Base-by-base conservation (phyloP, 2,329 filamentous ascomycete genomes). In the Aspergillus felis region DNA sequence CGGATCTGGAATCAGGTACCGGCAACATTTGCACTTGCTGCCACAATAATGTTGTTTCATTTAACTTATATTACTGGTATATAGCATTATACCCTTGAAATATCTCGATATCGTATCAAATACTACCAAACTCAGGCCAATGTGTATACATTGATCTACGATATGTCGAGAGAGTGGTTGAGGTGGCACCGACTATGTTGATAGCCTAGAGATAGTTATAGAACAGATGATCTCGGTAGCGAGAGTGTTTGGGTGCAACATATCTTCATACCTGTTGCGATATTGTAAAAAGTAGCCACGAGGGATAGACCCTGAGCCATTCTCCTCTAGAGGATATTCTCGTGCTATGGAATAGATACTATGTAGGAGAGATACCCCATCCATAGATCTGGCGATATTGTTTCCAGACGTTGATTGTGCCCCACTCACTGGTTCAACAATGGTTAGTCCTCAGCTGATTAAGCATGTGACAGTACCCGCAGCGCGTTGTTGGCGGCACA, bases 1-100 rank as follows among this genome's bases (percentile, higher is more conserved):
- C 56, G 28, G 51, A 35, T 54, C 54, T 64, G 62, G 64, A 64
- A 65, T 60, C 59, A 58, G 62, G 41, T 62, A 55, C 57, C 49
- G 51, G 57, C 59, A 61, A 22, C 56, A 41, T 58, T 24, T 53
- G 7, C 52, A 41, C 44, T 55, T 53, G 46, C 7, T 53, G 50
- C 27, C 24, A 29, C 24, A n/a, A 27, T 27, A 41, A 12, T 46
- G 9, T 58, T 35, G 24, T 38, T 41, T 49, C n/a, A 47, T 20
- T 12, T 10, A 49, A 51, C 32, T 47, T 4, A 32, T 47, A 25
- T n/a, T 47, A 17, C 24, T 27, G 44, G 44, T 47, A 47, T 24
- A 47, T 47, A 47, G 22, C 44, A 27, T 47, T 47, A 47, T 47
- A 47, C 44, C 44, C 44, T 14, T 47, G 44, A 24, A 7, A 24